Evolutionary conservation across 257 asterid species (phyloP), one percentile per base, ranked within the genome.

Genomic region (Petunia secreta): DNA sequence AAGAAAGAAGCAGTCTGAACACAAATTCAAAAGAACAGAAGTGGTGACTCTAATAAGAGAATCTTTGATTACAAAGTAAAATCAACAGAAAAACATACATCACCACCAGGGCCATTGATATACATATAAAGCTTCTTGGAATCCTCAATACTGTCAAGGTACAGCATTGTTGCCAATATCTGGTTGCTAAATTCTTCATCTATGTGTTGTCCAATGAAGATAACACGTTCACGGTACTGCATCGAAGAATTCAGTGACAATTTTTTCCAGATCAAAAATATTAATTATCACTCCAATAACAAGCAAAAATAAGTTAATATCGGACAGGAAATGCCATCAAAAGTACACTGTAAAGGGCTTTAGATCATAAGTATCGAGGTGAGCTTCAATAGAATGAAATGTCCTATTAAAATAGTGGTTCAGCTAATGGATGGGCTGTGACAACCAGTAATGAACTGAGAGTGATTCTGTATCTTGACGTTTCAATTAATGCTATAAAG

Each of bases 21-120:
- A 77, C 9, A 10, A 13, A 60, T 59, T 50, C n/a, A 65, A 57
- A 46, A 25, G 44, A 44, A 46, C 57, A 44, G 37, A 57, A 4
- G 37, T 76, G 77, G 50, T 15, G 57, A 55, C 52, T 73, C 63
- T 37, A 48, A 59, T 38, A 6, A 76, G 55, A 66, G 69, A 52
- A 3, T 25, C 6, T 11, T 25, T 74, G 78, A 59, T 44, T 37
- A 75, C 46, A 53, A 64, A 50, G 57, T 36, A 39, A 50, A 82
- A 46, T 80, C 53, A 63, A 57, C 7, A 67, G 25, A 78, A 77
- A 83, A 86, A 86, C 98, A 89, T 81, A 96, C 99, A 85, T 96
- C 99, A 82, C 99, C 99, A 79, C 99, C 99, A 59, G 97, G 92
- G 80, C 97, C 92, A 87, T 85, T 94, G 69, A 96, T 92, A 85